Base-by-base conservation (phyloP, 139 green algal species). In the Astrephomene gubernaculifera region DNA sequence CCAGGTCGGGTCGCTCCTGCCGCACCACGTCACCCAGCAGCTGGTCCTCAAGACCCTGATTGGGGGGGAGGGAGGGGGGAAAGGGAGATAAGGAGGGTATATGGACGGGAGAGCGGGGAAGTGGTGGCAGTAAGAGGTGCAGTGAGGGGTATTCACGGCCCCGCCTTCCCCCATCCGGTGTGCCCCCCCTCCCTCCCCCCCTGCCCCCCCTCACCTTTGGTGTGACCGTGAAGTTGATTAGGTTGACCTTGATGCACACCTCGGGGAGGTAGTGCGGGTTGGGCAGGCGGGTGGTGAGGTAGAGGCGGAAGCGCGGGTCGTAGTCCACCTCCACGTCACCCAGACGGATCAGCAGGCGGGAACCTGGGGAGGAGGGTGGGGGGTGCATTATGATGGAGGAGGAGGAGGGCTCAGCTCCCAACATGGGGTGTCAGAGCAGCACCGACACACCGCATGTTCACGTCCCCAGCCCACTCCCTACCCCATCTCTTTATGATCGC, bases 201-300 rank as follows among this genome's bases (percentile, higher is more conserved):
- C 63, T 10, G 29, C 27, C 29, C 63, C 38, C 6, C 29, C 86
- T 6, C 44, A 91, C 90, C 90, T 92, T 73, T 4, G 74, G 81
- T 0, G 90, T 94, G 52, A 94, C 87, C 4, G 94, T 96, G 87
- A 98, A 98, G 91, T 98, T 97, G 75, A 98, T 94, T 60, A 98
- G 57, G 72, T 92, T 92, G 81, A 80, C 68, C 52, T 67, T 57
- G 85, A 96, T 96, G 91, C 92, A 97, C 3, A 94, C 81, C 86
- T 98, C 94, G 5, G 95, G 94, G 52, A 96, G 89, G 89, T 96
- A 97, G 89, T 97, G 93, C 36, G 95, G 95, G 87, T 97, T 97
- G 76, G 94, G 76, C 81, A 96, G 78, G 29, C 85, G 87, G 63
- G 86, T 90, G 36, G 88, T 89, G 75, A 94, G 87, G 87, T 97